Conservation (phyloP, 2,329 filamentous ascomycete genomes). For the Colletotrichum tofieldiae region DNA sequence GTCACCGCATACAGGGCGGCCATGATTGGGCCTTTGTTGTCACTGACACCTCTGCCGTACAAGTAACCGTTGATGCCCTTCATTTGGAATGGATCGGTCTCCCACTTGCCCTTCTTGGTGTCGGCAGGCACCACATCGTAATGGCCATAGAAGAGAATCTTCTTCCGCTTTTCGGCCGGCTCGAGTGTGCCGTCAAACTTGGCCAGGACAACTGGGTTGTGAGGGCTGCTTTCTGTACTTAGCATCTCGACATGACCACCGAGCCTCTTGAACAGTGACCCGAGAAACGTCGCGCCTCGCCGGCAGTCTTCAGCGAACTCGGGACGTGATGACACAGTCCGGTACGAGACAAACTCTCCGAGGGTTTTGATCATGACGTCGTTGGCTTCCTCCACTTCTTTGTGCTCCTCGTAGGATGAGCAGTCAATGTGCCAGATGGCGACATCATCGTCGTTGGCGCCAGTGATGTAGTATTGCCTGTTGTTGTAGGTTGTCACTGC, state of each 20-base stretch:
- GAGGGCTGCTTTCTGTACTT: conserved; percentile 78
- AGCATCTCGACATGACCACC: conserved; percentile 92
- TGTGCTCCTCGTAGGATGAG: conserved; percentile 34
- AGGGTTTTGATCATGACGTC: conserved; percentile 80
- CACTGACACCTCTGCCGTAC: conserved; percentile 95
- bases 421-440: conserved; percentile 85
- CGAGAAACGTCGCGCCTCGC: conserved; percentile 90
- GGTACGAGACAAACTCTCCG: conserved; percentile 90
- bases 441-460: conserved; percentile 91
- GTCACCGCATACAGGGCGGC: conserved; percentile 95
- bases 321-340: conserved; percentile 89
- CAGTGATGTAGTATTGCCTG: conserved; percentile 91
- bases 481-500: conserved; percentile 79
- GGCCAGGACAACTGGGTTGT: conserved; percentile 95
- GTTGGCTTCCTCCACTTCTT: conserved; percentile 58
- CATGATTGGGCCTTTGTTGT: conserved; percentile 97
- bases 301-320: conserved; percentile 94
- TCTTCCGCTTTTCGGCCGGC: conserved; percentile 79
- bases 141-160: conserved; percentile 96
- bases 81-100: conserved; percentile 89
- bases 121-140: conserved; percentile 97
- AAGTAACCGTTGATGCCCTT: conserved; percentile 92
- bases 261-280: conserved; percentile 91
- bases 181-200: conserved; percentile 85
- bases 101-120: conserved; percentile 86